Evolutionary conservation across 2,329 filamentous ascomycete genomes (phyloP), one percentile per base, ranked within the genome.

Genomic region (Lachnellula suecica): DNA sequence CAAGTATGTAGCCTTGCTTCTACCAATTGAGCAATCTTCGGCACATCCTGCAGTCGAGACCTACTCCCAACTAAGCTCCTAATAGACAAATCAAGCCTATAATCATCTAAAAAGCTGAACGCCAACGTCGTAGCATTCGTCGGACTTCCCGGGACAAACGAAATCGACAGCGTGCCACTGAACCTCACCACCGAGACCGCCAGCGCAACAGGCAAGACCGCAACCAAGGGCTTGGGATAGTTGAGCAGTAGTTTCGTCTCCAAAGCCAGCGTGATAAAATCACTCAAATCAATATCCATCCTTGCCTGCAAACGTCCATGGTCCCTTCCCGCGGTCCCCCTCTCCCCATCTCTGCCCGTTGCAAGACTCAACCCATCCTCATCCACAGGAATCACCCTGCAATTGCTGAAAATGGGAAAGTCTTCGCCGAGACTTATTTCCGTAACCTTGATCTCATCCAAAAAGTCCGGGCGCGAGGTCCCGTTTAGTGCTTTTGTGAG

Each of bases 321-420:
- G 48, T 83, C 81, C 29, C 76, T 75, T 37, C 52, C 54, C 20
- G 19, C 52, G 34, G 35, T 52, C 56, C 72, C 73, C 15, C 62
- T 66, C 24, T 52, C 58, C 8, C n/a, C n/a, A n/a, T n/a, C n/a
- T n/a, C n/a, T n/a, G n/a, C 44, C 62, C n/a, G 48, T 53, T 17
- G 75, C 78, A 31, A 86, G 73, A 41, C 74, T 78, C 31, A 85
- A 70, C 1, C 87, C 88, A 69, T 92, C 87, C 61, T 93, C 89
- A 63, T 90, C 87, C 0, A 97, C 89, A 2, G 92, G 91, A 55
- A 97, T 97, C 50, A 99, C 88, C 53, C 94, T 85, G 67, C 94
- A 97, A 70, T 99, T 99, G 75, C 92, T 97, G 71, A 99, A 96
- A 48, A 99, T 99, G 24, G 94, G 94, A 59, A 97, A 99, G 64